Percentiles rank a stretch among this genome's conserved stretches.
Conservation (phyloP, 306 rosid species). For the Citrullus amarus region DNA sequence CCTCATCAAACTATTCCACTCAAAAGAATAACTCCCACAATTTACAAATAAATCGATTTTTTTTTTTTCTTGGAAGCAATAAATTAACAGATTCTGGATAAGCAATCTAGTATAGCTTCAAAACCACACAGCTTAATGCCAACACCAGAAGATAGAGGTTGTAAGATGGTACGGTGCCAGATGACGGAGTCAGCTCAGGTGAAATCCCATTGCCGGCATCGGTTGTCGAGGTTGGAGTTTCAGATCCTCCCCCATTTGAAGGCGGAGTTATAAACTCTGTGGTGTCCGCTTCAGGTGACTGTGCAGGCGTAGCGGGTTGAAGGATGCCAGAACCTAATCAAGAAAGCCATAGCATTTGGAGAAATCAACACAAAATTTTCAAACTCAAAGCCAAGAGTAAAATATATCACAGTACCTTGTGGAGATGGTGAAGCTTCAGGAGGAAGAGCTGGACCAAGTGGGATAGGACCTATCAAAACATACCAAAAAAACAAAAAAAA, state of each 20-base stretch:
- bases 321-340: constrained; percentile 6
- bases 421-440: constrained; percentile 13
- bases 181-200: constrained; percentile 1
- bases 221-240: neutral
- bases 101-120: neutral
- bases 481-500: neutral
- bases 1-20: neutral
- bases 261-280: constrained; percentile 1
- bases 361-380: neutral
- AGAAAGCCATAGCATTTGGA: neutral
- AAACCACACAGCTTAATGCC: neutral
- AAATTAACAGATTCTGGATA: neutral
- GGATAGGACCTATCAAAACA: constrained; percentile 4
- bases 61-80: neutral
- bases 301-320: neutral
- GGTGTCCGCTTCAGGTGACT: neutral
- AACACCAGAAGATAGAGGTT: neutral
- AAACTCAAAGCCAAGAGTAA: neutral
- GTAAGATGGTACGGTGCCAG: neutral
- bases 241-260: neutral
- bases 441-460: constrained; percentile 6
- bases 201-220: neutral
- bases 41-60: neutral
- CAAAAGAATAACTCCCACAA: neutral
- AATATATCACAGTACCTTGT: neutral